Conservation (phyloP, 768 basidiomycete species). For the Ramaria sp. region DNA sequence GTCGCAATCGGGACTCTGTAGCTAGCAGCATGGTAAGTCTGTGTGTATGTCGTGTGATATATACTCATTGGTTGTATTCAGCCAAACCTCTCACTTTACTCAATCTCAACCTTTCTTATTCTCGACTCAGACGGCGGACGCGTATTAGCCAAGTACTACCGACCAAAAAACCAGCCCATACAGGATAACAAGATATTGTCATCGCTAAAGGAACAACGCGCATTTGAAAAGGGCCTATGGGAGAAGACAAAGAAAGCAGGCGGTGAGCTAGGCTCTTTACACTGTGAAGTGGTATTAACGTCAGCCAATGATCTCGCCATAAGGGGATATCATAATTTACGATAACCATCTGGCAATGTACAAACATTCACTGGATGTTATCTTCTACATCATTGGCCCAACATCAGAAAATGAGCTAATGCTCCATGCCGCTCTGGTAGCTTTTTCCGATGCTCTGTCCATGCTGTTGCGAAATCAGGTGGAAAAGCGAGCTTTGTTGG, state of each 20-base stretch:
- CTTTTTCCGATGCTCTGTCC: slow-evolving; percentile 77
- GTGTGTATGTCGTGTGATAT: background rate
- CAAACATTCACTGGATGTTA: slow-evolving; percentile 90
- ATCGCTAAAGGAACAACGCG: slow-evolving; percentile 83
- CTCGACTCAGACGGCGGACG: slow-evolving; percentile 95
- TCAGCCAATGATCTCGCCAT: background rate
- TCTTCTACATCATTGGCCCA: slow-evolving; percentile 86
- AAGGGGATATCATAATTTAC: slow-evolving; percentile 90
- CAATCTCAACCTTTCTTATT: slow-evolving; percentile 76
- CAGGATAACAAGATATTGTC: slow-evolving; percentile 53
- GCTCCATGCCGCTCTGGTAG: slow-evolving; percentile 75
- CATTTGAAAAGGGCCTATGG: slow-evolving; percentile 92
- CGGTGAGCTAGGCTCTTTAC: slow-evolving; percentile 37
- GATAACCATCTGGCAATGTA: slow-evolving; percentile 87
- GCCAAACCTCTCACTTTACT: slow-evolving; percentile 78
- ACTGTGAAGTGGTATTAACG: background rate
- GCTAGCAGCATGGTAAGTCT: slow-evolving; percentile 1
- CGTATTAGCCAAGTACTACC: slow-evolving; percentile 93
- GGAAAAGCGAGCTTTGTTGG: slow-evolving; percentile 89
- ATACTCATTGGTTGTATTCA: slow-evolving; percentile 9
- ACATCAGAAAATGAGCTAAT: slow-evolving; percentile 92
- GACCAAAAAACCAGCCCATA: slow-evolving; percentile 50
- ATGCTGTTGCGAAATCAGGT: slow-evolving; percentile 84
- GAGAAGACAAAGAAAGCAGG: slow-evolving; percentile 92
- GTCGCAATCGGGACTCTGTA: background rate